Evolutionary conservation across 2,329 filamentous ascomycete species (phyloP).

Genomic region (Fonsecaea monophora): DNA sequence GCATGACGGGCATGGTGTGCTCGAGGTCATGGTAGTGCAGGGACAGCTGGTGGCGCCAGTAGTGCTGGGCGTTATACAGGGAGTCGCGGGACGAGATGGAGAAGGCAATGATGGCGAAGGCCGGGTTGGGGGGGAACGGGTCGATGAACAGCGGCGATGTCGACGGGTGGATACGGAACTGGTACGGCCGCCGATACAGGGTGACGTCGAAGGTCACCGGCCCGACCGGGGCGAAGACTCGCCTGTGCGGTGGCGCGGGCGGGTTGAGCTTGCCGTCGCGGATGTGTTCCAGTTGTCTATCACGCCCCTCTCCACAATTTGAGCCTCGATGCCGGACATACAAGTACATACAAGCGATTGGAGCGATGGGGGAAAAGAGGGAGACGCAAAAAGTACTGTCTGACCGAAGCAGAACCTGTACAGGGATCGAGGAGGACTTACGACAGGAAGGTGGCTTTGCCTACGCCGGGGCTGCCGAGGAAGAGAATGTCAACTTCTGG

Average conservation of each 20-base stretch:
- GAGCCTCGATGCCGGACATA: constrained; percentile 17
- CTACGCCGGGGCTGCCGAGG: constrained; percentile 65
- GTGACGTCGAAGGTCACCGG: constrained; percentile 66
- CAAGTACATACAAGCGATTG: too few species aligned
- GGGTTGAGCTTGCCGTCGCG: constrained; percentile 43
- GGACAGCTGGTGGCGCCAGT: constrained; percentile 54
- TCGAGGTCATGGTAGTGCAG: constrained; percentile 57
- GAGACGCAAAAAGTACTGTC: not conserved
- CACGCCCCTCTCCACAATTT: not conserved
- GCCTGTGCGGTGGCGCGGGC: constrained; percentile 37
- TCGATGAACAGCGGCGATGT: constrained; percentile 63
- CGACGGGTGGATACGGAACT: constrained; percentile 63
- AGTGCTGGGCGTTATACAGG: constrained; percentile 55
- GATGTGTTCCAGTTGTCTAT: constrained; percentile 29
- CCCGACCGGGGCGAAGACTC: constrained; percentile 58
- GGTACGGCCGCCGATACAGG: constrained; percentile 58
- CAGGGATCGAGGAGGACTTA: constrained; percentile 15
- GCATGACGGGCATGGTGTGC: constrained; percentile 62
- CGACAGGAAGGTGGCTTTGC: constrained; percentile 66
- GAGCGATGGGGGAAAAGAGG: not conserved
- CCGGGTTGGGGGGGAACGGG: constrained; percentile 61
- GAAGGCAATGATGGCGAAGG: constrained; percentile 65
- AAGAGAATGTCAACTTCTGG: constrained; percentile 58
- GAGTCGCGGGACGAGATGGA: constrained; percentile 62
- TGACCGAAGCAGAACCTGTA: too few species aligned